Conservation (phyloP, 768 basidiomycete species). For the Tylopilus rubrobrunneus region DNA sequence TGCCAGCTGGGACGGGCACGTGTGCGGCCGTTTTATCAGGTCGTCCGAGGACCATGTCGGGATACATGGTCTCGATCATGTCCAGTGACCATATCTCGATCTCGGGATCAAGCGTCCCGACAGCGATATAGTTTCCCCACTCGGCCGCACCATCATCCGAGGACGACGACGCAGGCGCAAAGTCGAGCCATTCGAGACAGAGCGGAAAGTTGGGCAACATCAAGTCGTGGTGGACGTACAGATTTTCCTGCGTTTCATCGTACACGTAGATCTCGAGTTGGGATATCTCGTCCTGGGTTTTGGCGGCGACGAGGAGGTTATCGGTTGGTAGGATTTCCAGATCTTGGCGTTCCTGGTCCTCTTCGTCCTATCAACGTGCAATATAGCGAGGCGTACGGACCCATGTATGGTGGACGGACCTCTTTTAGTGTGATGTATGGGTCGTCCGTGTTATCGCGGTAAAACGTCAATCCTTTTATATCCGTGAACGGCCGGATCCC, state of each 20-base stretch:
- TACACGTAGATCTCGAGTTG: slow-evolving; percentile 96
- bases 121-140: slow-evolving; percentile 89
- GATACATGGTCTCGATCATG: slow-evolving; percentile 90
- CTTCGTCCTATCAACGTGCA: slow-evolving; percentile 32
- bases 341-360: slow-evolving; percentile 73
- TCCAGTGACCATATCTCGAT: slow-evolving; percentile 99
- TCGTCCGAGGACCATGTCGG: slow-evolving; percentile 85
- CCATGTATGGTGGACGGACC: slow-evolving; percentile 38
- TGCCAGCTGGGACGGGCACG: slow-evolving; percentile 75
- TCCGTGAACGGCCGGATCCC: slow-evolving; percentile 85
- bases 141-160: slow-evolving; percentile 29
- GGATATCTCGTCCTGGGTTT: slow-evolving; percentile 95
- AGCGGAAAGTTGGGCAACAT: slow-evolving; percentile 97
- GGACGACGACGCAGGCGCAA: slow-evolving; percentile 59
- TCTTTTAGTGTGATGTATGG: slow-evolving; percentile 97
- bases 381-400: not conserved
- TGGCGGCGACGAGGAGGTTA: slow-evolving; percentile 87
- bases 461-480: slow-evolving; percentile 91
- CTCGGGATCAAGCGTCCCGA: slow-evolving; percentile 95
- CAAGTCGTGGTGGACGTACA: slow-evolving; percentile 96
- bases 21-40: slow-evolving; percentile 81
- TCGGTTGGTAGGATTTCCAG: slow-evolving; percentile 87
- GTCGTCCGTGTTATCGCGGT: slow-evolving; percentile 88
- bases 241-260: slow-evolving; percentile 85
- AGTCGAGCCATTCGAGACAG: slow-evolving; percentile 99